phyloP scores from a whole-genome alignment of 2,329 filamentous ascomycete genomes.

The Gliomastix tumulicola region DNA sequence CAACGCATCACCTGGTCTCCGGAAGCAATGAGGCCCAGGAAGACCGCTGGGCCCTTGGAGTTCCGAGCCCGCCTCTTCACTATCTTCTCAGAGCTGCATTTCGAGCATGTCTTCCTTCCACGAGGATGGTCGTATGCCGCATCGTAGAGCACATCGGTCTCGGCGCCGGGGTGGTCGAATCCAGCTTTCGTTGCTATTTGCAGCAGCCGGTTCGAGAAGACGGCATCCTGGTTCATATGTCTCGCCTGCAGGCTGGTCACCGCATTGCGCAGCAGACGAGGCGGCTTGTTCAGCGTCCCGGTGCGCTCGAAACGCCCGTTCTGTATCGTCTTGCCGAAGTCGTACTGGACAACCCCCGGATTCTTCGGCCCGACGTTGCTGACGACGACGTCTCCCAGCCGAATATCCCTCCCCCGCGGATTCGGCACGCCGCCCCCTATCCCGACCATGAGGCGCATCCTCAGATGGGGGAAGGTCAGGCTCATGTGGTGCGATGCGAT shows the following conservation, averaged over 20 bases:
- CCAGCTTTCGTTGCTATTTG: background rate
- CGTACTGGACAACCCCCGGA: slow-evolving; percentile 11
- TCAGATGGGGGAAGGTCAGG: slow-evolving; percentile 19
- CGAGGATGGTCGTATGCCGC: background rate
- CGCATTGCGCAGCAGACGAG: background rate
- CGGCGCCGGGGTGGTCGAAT: background rate
- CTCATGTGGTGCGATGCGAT: slow-evolving; percentile 21
- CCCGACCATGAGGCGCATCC: slow-evolving; percentile 11
- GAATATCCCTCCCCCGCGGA: slow-evolving; percentile 20
- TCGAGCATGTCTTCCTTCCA: background rate
- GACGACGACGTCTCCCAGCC: slow-evolving; percentile 28
- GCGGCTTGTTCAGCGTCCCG: background rate
- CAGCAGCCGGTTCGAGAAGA: background rate
- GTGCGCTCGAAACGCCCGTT: slow-evolving; percentile 1
- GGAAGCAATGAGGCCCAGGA: slow-evolving; percentile 23
- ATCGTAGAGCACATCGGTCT: background rate
- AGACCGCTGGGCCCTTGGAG: slow-evolving; percentile 3
- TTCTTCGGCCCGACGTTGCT: slow-evolving; percentile 7
- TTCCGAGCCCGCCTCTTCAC: background rate
- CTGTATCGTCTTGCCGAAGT: slow-evolving; percentile 8
- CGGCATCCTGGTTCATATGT: background rate
- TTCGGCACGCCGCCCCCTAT: slow-evolving; percentile 12
- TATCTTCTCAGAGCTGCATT: background rate
- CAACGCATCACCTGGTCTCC: background rate
- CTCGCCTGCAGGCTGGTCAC: background rate